Evolutionary conservation across 2,329 filamentous ascomycete genomes (phyloP), one percentile per base, ranked within the genome.

Genomic region (Herpotrichia juniperi): DNA sequence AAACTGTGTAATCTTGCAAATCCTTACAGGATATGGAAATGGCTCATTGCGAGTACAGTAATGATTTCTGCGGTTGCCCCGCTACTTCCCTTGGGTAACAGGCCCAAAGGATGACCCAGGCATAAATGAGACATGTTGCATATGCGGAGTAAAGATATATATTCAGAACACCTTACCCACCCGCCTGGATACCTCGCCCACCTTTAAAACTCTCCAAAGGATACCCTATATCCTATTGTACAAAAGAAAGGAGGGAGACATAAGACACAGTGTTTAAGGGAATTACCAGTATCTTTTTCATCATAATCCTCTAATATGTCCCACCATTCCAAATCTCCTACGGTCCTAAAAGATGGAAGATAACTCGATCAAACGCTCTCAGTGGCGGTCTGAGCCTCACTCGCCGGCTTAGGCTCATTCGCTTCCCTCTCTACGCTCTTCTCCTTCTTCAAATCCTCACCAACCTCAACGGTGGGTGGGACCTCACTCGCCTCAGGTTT

Each of bases 381-480:
- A 8, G 73, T 75, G 7, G 73, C 73, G 12, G 66, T 70, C 48
- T 73, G 60, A 28, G 62, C 69, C 51, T 76, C 74, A 46, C 71
- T 74, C 16, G 69, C 74, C 34, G 74, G 74, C 57, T 71, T 71
- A 4, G 69, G 66, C n/a, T 68, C 64, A 49, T 67, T 63, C 35
- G 63, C 63, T 48, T 67, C 57, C 35, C 68, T 64, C 52, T 74
- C 70, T n/a, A 76, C 67, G 40, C 67, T 75, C 65, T 68, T 68
- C 68, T 80, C 78, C 69, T 80, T 79, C 53, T 64, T 59, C 51
- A 76, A 48, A 59, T 79, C 78, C 28, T 72, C 75, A 6, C 57
- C 68, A 9, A 65, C 74, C 31, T 73, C 70, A 14, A 75, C 76
- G 10, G 64, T 73, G 2, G 76, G 72, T 44, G 77, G 77, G 14